A percentile compares a stretch with the other conserved stretches of the same genome.
phyloP scores from a whole-genome alignment of 2,329 filamentous ascomycete genomes.

The Colletotrichum lupini region DNA sequence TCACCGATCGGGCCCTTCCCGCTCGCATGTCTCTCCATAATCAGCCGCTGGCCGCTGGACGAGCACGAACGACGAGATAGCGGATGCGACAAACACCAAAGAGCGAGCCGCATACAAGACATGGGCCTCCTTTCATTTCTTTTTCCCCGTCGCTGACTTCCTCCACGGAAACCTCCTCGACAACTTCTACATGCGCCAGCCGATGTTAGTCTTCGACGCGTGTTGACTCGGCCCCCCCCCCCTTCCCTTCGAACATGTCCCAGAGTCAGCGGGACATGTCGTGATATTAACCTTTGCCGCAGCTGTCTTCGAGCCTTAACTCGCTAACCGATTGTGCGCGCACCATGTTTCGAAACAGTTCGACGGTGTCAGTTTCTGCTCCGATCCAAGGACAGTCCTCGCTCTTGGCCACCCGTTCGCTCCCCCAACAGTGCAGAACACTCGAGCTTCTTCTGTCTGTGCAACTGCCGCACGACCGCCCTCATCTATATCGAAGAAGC shows the following conservation, averaged over 20 bases:
- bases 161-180: constrained; percentile 23
- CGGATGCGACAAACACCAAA: neutral
- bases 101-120: constrained; percentile 12
- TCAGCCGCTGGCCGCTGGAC: neutral
- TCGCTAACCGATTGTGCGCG: constrained; percentile 22
- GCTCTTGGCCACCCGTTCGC: neutral
- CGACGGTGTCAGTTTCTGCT: constrained; percentile 12
- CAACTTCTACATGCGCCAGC: neutral
- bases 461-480: neutral
- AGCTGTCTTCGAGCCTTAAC: constrained; percentile 4
- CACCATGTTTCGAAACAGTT: constrained; percentile 32
- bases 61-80: neutral
- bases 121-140: constrained; percentile 16
- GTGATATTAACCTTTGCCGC: constrained; percentile 36
- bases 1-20: constrained; percentile 28
- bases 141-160: constrained; percentile 11
- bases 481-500: neutral
- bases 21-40: constrained; percentile 18
- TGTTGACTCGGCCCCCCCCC: no score
- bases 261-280: constrained; percentile 27
- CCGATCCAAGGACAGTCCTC: neutral
- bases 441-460: neutral
- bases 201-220: neutral
- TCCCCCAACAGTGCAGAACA: neutral
- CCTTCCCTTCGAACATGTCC: neutral